A percentile compares a stretch with the other conserved stretches of the same genome.
phyloP scores from a whole-genome alignment of 1,284 basidiomycete species.

The Sutorius eximius region DNA sequence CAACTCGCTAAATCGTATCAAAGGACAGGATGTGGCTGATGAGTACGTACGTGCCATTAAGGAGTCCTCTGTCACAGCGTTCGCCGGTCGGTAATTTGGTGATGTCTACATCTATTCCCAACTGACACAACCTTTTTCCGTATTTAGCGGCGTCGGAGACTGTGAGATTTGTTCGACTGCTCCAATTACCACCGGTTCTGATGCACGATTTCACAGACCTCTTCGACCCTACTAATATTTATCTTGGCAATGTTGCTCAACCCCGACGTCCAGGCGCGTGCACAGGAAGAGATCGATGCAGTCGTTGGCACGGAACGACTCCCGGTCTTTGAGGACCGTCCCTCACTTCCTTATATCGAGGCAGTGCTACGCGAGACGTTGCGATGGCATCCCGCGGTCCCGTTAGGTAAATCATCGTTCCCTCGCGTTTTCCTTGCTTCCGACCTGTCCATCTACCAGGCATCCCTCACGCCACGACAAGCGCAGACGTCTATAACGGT shows the following conservation, averaged over 20 bases:
- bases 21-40: slow-evolving; percentile 5
- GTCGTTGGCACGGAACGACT: slow-evolving; percentile 26
- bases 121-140: slow-evolving; percentile 5
- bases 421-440: neutral
- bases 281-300: slow-evolving; percentile 30
- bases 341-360: slow-evolving; percentile 29
- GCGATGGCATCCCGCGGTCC: slow-evolving; percentile 31
- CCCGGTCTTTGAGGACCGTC: slow-evolving; percentile 32
- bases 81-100: slow-evolving; percentile 25
- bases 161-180: slow-evolving; percentile 11
- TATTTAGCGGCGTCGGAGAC: slow-evolving; percentile 32
- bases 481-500: slow-evolving; percentile 28
- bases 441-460: slow-evolving; percentile 15
- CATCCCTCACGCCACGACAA: slow-evolving; percentile 30
- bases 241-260: slow-evolving; percentile 33
- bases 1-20: slow-evolving; percentile 18
- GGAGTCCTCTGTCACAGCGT: slow-evolving; percentile 32
- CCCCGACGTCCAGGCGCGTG: slow-evolving; percentile 28
- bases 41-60: slow-evolving; percentile 26
- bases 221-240: slow-evolving; percentile 27
- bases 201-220: slow-evolving; percentile 22
- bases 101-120: neutral
- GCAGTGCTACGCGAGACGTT: slow-evolving; percentile 32
- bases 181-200: neutral
- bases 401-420: slow-evolving; percentile 16